Conservation (phyloP, 352 stramenopile species). For the Phytophthora ramorum region DNA sequence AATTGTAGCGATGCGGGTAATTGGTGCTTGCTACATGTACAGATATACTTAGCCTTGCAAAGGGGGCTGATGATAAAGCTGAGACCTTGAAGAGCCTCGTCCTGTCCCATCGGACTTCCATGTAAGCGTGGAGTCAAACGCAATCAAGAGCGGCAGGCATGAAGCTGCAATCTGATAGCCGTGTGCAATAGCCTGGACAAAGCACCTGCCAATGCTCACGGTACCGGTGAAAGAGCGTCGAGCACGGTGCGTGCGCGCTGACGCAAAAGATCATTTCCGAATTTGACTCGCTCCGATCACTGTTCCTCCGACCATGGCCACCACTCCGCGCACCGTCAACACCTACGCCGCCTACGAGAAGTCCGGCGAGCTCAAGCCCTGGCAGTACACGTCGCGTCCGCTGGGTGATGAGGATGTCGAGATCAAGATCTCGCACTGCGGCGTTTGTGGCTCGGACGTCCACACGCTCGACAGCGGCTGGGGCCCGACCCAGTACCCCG, state of each 20-base stretch:
- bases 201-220: constrained; percentile 7
- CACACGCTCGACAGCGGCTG: constrained; percentile 60
- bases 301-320: constrained; percentile 23
- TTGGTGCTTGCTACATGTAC: no score
- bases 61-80: no score
- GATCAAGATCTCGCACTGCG: constrained; percentile 72
- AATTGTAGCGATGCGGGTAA: no score
- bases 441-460: constrained; percentile 66
- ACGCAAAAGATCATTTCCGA: constrained; percentile 23
- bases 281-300: constrained; percentile 21
- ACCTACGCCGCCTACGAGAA: constrained; percentile 56
- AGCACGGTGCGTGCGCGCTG: neutral
- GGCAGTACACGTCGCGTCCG: constrained; percentile 52
- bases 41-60: no score
- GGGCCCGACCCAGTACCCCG: constrained; percentile 49
- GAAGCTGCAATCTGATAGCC: constrained; percentile 2
- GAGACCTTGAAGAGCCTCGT: no score
- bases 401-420: constrained; percentile 58
- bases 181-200: constrained; percentile 29
- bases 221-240: neutral
- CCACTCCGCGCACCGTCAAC: constrained; percentile 51
- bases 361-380: constrained; percentile 45
- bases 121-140: constrained; percentile 27
- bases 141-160: constrained; percentile 21
- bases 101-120: neutral